These are phyloP conservation scores for Coprinellus micaceus DNA, from an alignment of 768 basidiomycete species.

Conservation along the genomic window DNA sequence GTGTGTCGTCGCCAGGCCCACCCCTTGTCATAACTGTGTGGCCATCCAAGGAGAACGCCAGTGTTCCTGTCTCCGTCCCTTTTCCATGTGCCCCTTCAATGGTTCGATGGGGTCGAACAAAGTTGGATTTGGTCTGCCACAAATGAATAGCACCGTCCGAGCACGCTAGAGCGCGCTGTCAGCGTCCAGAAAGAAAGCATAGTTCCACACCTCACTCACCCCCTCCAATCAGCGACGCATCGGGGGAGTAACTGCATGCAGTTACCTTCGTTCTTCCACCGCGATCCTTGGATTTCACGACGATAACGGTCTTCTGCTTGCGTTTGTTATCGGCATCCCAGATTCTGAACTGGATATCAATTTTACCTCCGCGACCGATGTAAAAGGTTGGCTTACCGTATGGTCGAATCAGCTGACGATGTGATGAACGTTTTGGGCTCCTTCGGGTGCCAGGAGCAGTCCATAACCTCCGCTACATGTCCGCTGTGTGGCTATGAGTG, in stretches of 20 bases:
- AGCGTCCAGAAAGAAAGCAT: conserved; percentile 8
- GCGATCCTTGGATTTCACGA: conserved; percentile 93
- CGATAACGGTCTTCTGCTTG: conserved; percentile 94
- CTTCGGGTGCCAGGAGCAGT: conserved; percentile 92
- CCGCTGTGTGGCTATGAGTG: conserved; percentile 50
- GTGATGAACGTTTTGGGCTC: conserved; percentile 85
- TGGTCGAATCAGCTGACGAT: conserved; percentile 91
- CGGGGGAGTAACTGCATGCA: conserved; percentile 80
- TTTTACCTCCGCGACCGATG: background rate
- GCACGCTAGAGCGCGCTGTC: conserved; percentile 51
- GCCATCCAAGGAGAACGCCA: conserved; percentile 88
- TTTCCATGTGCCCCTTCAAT: conserved; percentile 87
- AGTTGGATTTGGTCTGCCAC: conserved; percentile 91
- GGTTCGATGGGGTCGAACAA: conserved; percentile 83
- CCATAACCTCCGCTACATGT: conserved; percentile 87
- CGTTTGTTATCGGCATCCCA: conserved; percentile 93
- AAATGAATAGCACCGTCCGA: conserved; percentile 89
- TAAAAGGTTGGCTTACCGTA: conserved; percentile 51
- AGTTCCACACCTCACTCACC: conserved; percentile 40
- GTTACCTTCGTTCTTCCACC: conserved; percentile 92
- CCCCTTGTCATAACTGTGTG: conserved; percentile 83
- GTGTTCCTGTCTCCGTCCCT: conserved; percentile 79
- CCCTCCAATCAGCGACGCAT: conserved; percentile 87
- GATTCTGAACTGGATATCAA: conserved; percentile 49
- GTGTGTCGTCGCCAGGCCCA: conserved; percentile 75